A percentile compares a stretch with the other conserved stretches of the same genome.
Evolutionary conservation across 164 flowering plant species (phyloP).

Genomic region (Berberis vulgaris): DNA sequence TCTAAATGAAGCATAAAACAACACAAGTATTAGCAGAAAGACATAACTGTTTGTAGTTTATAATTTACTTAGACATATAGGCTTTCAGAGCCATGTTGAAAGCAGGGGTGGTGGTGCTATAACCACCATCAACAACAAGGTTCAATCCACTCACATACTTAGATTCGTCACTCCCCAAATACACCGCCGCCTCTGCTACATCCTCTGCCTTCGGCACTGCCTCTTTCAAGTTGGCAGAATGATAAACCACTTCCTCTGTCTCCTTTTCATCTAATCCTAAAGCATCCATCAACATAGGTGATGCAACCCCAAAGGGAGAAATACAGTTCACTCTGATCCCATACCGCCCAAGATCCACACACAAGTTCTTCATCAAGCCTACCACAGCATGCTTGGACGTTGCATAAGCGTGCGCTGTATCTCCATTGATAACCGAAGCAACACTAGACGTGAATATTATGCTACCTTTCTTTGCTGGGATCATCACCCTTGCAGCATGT

Average conservation of each 20-base stretch:
- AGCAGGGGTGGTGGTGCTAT: not conserved
- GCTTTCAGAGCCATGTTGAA: not conserved
- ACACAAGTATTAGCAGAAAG: too few relatives aligned
- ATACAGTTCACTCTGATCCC: not conserved
- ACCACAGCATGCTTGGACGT: not conserved
- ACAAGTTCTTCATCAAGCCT: not conserved
- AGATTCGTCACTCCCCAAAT: not conserved
- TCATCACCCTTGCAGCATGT: slow-evolving; percentile 2
- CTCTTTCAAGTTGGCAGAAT: not conserved
- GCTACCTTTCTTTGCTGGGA: not conserved
- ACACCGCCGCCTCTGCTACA: not conserved
- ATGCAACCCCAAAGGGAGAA: not conserved
- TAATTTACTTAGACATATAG: not conserved
- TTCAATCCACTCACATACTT: not conserved
- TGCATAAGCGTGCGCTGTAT: not conserved
- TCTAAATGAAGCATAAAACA: too few relatives aligned
- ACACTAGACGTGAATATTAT: not conserved
- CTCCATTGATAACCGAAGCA: not conserved
- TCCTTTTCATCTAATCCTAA: not conserved
- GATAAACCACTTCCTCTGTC: not conserved
- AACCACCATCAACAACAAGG: slow-evolving; percentile 6
- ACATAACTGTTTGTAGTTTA: too few relatives aligned
- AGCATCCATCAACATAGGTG: not conserved
- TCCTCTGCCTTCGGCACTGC: not conserved
- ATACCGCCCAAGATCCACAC: not conserved